A percentile compares a stretch with the other conserved stretches of the same genome.
phyloP scores from a whole-genome alignment of 2,329 filamentous ascomycete species.

The Colletotrichum musicola region DNA sequence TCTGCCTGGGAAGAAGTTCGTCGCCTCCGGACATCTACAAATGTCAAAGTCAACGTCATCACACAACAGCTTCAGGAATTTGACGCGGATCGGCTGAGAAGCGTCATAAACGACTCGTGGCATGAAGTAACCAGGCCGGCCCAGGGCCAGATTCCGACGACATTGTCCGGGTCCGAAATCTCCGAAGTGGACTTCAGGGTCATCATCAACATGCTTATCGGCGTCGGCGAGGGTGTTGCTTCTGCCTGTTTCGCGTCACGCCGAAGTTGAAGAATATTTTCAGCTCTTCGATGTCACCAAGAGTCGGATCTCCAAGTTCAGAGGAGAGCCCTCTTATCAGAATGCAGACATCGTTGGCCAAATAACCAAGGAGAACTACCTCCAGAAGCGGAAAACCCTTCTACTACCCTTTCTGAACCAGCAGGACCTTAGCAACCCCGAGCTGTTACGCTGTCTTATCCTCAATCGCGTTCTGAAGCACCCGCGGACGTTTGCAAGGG shows the following conservation, averaged over 20 bases:
- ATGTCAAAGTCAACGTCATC: not conserved
- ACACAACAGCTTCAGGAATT: not conserved
- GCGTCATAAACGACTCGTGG: not conserved
- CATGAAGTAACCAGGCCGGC: not conserved
- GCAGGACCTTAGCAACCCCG: not conserved
- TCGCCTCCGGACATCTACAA: not conserved
- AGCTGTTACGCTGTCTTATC: constrained; percentile 6
- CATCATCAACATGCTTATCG: not conserved
- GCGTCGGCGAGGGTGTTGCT: not conserved
- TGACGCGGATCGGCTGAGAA: not conserved
- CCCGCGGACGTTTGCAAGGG: constrained; percentile 4
- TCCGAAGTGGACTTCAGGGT: not conserved
- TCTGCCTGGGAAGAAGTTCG: not conserved
- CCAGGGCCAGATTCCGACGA: not conserved
- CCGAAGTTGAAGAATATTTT: not conserved
- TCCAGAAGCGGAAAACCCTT: not conserved
- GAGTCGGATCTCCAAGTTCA: too few species aligned
- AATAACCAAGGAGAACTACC: not conserved
- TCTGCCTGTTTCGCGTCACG: not conserved
- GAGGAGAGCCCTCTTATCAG: too few species aligned
- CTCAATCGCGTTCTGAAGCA: constrained; percentile 4
- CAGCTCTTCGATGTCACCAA: not conserved
- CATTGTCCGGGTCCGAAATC: not conserved
- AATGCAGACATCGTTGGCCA: too few species aligned
- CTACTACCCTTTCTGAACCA: constrained; percentile 24